These are phyloP conservation scores for Magnolia changhungtana DNA, from an alignment of 164 flowering plant genomes.

Conservation along the genomic window DNA sequence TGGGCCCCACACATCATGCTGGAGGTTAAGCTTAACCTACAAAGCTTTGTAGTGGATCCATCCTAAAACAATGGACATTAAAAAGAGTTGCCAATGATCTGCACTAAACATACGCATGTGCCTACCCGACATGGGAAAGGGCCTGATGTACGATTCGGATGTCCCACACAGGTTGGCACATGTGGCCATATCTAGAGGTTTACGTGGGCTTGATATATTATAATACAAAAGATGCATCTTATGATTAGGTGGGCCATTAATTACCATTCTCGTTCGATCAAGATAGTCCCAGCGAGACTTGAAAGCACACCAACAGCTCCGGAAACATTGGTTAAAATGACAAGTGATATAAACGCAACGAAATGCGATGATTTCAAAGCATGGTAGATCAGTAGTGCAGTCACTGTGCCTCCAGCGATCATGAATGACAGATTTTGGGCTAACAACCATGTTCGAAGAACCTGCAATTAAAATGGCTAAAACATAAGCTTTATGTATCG, in stretches of 20 bases:
- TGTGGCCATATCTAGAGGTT: neutral
- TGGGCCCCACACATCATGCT: too few relatives aligned
- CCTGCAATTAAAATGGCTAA: constrained; percentile 33
- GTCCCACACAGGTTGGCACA: neutral
- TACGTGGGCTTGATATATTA: neutral
- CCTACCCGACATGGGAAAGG: too few relatives aligned
- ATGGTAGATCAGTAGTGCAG: constrained; percentile 39
- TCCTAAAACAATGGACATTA: too few relatives aligned
- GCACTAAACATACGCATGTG: too few relatives aligned
- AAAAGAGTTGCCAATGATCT: too few relatives aligned
- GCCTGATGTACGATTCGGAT: neutral
- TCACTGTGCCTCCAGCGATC: constrained; percentile 69
- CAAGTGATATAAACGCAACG: constrained; percentile 42
- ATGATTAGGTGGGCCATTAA: too few relatives aligned
- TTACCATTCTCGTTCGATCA: constrained; percentile 93
- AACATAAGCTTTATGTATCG: neutral
- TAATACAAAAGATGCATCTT: neutral
- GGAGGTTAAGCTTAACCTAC: too few relatives aligned
- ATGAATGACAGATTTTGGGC: constrained; percentile 71
- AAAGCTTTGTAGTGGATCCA: too few relatives aligned
- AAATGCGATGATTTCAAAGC: constrained; percentile 36
- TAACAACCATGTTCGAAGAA: constrained; percentile 70
- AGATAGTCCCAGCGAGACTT: constrained; percentile 80
- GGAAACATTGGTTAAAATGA: constrained; percentile 54
- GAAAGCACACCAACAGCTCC: constrained; percentile 87